These are phyloP conservation scores for Boletus rubropictus DNA, from an alignment of 768 basidiomycete genomes.

Conservation along the genomic window DNA sequence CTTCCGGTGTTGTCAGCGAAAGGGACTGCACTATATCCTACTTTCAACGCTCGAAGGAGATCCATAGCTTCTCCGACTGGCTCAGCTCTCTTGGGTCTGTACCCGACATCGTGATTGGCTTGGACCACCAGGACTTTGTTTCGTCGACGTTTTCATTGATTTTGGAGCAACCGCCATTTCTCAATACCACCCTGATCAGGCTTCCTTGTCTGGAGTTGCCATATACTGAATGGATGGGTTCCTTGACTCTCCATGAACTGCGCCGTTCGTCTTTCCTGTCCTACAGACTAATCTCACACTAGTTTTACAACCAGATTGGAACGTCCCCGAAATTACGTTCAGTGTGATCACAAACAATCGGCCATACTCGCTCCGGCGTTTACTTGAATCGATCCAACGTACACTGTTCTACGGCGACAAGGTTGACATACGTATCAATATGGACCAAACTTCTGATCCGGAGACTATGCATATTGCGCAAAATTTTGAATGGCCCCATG, in stretches of 20 bases:
- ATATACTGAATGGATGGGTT: constrained; percentile 57
- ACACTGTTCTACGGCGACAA: constrained; percentile 66
- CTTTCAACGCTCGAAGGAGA: constrained; percentile 11
- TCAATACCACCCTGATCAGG: constrained; percentile 34
- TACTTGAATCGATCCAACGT: constrained; percentile 53
- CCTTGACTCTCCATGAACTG: constrained; percentile 49
- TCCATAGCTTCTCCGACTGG: constrained; percentile 27
- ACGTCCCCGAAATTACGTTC: constrained; percentile 60
- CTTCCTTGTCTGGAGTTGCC: constrained; percentile 46
- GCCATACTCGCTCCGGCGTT: constrained; percentile 60
- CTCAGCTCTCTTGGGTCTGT: constrained; percentile 21
- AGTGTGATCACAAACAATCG: constrained; percentile 75
- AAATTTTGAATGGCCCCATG: constrained; percentile 55
- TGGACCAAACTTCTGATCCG: constrained; percentile 68
- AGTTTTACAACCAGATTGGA: constrained; percentile 54
- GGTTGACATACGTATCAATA: constrained; percentile 59
- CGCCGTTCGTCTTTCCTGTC: constrained; percentile 16
- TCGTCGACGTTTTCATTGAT: constrained; percentile 18
- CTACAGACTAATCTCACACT: background rate
- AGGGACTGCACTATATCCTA: constrained; percentile 17
- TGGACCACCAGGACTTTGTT: constrained; percentile 28
- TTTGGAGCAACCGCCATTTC: constrained; percentile 18
- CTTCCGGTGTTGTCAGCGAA: constrained; percentile 4
- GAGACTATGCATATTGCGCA: constrained; percentile 52
- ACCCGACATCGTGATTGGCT: constrained; percentile 33